These are phyloP conservation scores for Phanerodontia chrysosporium DNA, from an alignment of 768 basidiomycete genomes.

Conservation along the genomic window DNA sequence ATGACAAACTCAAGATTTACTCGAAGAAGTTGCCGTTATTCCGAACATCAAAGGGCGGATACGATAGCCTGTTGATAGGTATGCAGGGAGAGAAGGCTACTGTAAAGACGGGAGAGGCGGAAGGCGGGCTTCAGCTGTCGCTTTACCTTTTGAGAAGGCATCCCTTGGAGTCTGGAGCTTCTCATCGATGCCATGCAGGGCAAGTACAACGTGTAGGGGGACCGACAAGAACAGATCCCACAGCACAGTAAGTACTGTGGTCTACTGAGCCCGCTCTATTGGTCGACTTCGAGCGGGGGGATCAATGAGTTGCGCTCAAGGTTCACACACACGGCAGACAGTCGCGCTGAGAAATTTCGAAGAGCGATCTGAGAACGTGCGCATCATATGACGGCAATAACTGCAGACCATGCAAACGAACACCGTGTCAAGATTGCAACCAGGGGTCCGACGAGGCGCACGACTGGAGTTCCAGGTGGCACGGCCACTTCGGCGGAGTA, in stretches of 20 bases:
- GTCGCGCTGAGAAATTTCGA: neutral
- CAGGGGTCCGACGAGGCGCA: neutral
- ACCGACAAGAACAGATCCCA: neutral
- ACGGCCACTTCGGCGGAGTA: neutral
- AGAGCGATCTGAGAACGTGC: neutral
- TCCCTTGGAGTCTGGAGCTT: constrained; percentile 1
- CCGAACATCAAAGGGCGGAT: neutral
- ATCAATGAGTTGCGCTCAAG: neutral
- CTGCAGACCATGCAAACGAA: neutral
- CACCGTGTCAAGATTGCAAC: no score
- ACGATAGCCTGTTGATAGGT: neutral
- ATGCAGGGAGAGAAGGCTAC: neutral
- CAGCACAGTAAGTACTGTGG: neutral
- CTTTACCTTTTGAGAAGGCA: neutral
- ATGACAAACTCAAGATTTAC: neutral
- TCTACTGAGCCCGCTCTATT: constrained; percentile 4
- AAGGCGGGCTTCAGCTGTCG: neutral
- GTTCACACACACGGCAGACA: neutral
- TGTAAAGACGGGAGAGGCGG: neutral
- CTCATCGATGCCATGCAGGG: constrained; percentile 1
- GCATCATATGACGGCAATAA: neutral
- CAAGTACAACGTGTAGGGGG: constrained; percentile 13
- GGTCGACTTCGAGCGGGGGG: neutral
- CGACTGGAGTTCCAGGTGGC: neutral
- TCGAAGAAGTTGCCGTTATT: neutral